phyloP scores from a whole-genome alignment of 2,329 filamentous ascomycete species.

The Aspergillus neoniger region DNA sequence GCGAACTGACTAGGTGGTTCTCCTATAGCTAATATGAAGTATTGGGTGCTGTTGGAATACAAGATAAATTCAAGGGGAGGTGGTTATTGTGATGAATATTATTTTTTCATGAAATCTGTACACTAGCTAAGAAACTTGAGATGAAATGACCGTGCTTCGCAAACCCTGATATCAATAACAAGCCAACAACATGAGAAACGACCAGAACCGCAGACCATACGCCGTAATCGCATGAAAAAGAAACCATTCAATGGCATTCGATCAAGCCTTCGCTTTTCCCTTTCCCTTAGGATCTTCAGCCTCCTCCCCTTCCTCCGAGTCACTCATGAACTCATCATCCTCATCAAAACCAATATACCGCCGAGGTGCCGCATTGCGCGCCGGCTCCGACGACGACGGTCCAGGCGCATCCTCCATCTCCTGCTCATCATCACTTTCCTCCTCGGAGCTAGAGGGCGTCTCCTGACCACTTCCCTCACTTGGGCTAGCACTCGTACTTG shows the following conservation, averaged over 20 bases:
- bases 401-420: constrained; percentile 34
- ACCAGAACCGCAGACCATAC: constrained; percentile 7
- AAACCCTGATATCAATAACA: neutral
- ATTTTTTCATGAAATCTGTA: neutral
- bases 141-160: neutral
- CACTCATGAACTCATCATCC: constrained; percentile 50
- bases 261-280: constrained; percentile 39
- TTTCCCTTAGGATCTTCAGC: constrained; percentile 33
- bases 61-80: neutral
- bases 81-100: neutral
- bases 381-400: constrained; percentile 24
- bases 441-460: constrained; percentile 33
- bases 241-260: neutral
- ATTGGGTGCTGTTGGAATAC: neutral
- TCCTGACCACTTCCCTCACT: constrained; percentile 38
- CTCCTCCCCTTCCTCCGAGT: constrained; percentile 42
- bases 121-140: neutral
- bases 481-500: constrained; percentile 40
- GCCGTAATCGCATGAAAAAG: neutral
- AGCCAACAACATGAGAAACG: neutral
- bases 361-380: constrained; percentile 32
- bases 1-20: constrained; percentile 12
- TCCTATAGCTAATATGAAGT: neutral
- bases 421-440: constrained; percentile 43
- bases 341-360: constrained; percentile 52